phyloP scores from a whole-genome alignment of 352 stramenopile genomes.

The Pythium dissimile region DNA sequence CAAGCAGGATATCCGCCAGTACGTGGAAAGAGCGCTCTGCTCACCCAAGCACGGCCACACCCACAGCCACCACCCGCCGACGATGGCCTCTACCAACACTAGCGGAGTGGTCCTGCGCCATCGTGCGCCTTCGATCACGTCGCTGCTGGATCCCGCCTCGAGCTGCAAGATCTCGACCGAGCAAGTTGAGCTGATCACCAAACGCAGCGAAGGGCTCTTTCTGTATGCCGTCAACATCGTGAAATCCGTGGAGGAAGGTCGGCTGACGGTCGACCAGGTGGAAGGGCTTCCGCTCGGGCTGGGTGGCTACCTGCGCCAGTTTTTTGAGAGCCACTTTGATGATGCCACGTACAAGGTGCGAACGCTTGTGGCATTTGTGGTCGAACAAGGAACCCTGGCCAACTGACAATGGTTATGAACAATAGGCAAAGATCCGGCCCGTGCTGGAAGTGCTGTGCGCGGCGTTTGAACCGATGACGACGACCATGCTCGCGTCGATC shows the following conservation, averaged over 20 bases:
- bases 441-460: constrained; percentile 70
- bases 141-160: background rate
- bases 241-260: constrained; percentile 49
- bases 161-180: constrained; percentile 23
- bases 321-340: constrained; percentile 69
- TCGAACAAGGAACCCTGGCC: background rate
- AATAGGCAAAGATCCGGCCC: constrained; percentile 40
- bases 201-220: constrained; percentile 60
- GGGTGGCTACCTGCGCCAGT: constrained; percentile 61
- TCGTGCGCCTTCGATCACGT: constrained; percentile 15
- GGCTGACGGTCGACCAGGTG: constrained; percentile 46
- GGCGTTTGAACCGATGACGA: constrained; percentile 53
- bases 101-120: background rate
- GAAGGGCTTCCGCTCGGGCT: constrained; percentile 58
- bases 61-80: constrained; percentile 2
- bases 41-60: background rate
- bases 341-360: constrained; percentile 41
- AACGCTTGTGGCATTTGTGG: background rate
- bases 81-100: background rate
- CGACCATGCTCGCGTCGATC: constrained; percentile 42
- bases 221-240: constrained; percentile 79
- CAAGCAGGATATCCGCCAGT: constrained; percentile 39
- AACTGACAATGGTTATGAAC: constrained; percentile 9
- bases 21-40: constrained; percentile 25
- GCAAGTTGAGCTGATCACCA: constrained; percentile 46